A percentile compares a stretch with the other conserved stretches of the same genome.
phyloP scores from a whole-genome alignment of 2,329 filamentous ascomycete genomes.

The Verticillium klebahnii region DNA sequence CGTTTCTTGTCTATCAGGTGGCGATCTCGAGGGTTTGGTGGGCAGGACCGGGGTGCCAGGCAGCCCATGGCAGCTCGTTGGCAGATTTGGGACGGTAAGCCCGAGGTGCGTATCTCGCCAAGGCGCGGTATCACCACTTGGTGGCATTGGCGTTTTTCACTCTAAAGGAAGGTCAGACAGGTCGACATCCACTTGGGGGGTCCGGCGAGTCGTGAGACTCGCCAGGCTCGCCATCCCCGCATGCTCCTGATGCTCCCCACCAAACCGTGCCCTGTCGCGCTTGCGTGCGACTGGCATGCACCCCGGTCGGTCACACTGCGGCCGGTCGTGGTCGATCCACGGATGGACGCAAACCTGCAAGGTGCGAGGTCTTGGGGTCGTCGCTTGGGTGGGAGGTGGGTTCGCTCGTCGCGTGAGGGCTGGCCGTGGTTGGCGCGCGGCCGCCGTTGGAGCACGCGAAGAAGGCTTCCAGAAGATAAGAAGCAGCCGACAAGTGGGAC shows the following conservation, averaged over 20 bases:
- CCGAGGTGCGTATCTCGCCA: constrained; percentile 5
- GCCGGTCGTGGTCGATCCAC: not conserved
- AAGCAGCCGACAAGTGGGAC: not conserved
- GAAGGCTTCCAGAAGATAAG: not conserved
- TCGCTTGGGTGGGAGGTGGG: not conserved
- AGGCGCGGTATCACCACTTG: constrained; percentile 5
- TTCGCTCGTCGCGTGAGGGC: not conserved
- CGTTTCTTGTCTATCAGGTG: constrained; percentile 4
- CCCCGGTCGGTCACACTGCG: not conserved
- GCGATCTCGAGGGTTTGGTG: constrained; percentile 1
- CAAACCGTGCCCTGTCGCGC: not conserved
- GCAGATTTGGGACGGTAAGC: not conserved
- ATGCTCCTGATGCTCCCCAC: constrained; percentile 1
- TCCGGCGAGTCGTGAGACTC: not conserved
- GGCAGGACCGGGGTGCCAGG: not conserved
- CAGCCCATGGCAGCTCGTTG: not conserved
- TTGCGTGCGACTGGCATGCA: not conserved
- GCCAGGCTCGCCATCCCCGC: not conserved
- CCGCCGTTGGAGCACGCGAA: not conserved
- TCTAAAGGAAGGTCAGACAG: constrained; percentile 2
- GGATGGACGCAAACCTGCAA: not conserved
- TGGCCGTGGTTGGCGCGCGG: not conserved
- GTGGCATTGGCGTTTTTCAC: constrained; percentile 3
- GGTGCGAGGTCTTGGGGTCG: not conserved
- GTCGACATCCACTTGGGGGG: not conserved